Conservation (phyloP, 108 stramenopile species). For the Bacterosira constricta region DNA sequence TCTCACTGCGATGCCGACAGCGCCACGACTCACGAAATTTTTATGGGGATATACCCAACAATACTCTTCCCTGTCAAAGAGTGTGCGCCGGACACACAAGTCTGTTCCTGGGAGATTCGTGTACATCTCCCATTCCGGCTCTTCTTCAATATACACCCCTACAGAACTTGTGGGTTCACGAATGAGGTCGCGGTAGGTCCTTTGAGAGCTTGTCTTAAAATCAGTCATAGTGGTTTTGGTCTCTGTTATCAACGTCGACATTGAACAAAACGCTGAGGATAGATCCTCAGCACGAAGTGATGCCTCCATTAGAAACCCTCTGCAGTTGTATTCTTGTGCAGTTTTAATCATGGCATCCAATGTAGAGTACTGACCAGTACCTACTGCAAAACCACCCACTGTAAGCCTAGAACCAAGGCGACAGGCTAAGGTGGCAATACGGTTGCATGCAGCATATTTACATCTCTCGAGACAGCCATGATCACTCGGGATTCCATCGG, state of each 20-base stretch:
- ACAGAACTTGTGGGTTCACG: constrained; percentile 21
- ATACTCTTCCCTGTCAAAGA: constrained; percentile 13
- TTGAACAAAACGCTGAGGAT: too few species aligned
- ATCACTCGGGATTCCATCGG: constrained; percentile 59
- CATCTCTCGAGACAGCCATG: neutral
- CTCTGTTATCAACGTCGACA: too few species aligned
- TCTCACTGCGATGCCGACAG: constrained; percentile 34
- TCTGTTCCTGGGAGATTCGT: neutral
- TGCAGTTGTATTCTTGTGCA: constrained; percentile 41
- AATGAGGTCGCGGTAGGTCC: too few species aligned
- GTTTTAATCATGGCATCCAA: constrained; percentile 32
- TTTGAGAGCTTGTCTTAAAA: too few species aligned
- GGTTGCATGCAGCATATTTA: constrained; percentile 21
- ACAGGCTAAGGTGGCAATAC: constrained; percentile 42
- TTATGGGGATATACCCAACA: neutral
- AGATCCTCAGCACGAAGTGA: constrained; percentile 45
- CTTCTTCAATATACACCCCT: neutral
- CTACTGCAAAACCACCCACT: constrained; percentile 50
- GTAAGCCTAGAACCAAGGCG: constrained; percentile 53
- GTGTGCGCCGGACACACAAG: constrained; percentile 3
- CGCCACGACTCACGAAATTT: neutral
- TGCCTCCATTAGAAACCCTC: constrained; percentile 30
- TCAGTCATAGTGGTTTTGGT: too few species aligned
- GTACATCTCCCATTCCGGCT: constrained; percentile 10
- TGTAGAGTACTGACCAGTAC: constrained; percentile 24